Evolutionary conservation across 306 rosid genomes (phyloP).

Genomic region (Medicago lupulina): DNA sequence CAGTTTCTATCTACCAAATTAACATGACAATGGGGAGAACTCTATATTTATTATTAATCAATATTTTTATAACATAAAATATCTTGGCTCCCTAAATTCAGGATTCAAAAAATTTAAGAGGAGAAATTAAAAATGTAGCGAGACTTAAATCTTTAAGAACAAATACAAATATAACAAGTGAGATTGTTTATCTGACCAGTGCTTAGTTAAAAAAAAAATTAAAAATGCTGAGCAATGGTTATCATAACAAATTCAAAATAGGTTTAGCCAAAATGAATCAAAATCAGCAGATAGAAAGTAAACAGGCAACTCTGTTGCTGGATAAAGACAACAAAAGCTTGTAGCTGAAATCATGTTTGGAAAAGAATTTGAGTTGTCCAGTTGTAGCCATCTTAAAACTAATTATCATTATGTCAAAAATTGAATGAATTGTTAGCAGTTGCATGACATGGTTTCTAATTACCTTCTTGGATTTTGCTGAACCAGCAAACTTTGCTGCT

Average conservation of each 20-base stretch:
- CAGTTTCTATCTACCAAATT: conserved; percentile 20
- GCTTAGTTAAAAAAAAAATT: neutral
- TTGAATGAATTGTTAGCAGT: conserved; percentile 29
- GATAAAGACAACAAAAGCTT: conserved; percentile 27
- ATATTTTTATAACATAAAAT: neutral
- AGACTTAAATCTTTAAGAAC: neutral
- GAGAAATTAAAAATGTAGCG: neutral
- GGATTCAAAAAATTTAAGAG: neutral
- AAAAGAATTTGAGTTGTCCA: conserved; percentile 13
- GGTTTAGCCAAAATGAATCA: conserved; percentile 7
- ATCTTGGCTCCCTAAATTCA: conserved; percentile 20
- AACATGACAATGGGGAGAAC: neutral
- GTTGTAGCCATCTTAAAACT: conserved; percentile 32
- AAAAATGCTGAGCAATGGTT: conserved; percentile 4
- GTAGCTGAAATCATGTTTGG: conserved; percentile 24
- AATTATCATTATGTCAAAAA: conserved; percentile 25
- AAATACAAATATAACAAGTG: conserved; percentile 1
- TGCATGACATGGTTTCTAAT: conserved; percentile 37
- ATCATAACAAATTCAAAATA: conserved; percentile 25
- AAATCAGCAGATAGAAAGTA: conserved; percentile 29
- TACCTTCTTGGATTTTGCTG: conserved; percentile 86
- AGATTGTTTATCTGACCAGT: neutral
- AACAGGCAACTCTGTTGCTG: conserved; percentile 17
- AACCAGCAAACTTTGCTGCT: conserved; percentile 89
- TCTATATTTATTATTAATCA: conserved; percentile 1